Evolutionary conservation across 2,329 filamentous ascomycete genomes (phyloP), one percentile per base, ranked within the genome.

Genomic region (Myriosclerotinia duriaeana): DNA sequence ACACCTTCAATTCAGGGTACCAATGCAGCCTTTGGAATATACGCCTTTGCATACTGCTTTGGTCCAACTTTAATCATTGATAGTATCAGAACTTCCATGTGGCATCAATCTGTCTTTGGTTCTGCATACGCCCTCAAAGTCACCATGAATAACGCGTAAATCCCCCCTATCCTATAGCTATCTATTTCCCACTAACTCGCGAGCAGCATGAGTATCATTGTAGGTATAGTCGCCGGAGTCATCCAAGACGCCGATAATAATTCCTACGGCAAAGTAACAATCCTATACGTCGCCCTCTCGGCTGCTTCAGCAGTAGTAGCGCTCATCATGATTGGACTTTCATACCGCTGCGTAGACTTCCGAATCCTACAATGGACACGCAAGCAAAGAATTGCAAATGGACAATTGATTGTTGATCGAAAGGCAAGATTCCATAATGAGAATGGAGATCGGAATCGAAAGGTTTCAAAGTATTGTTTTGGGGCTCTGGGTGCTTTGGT

Each of bases 11-110:
- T 79, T 0, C 70, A 78, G 0, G 85, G 86, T 0, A 87, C 85
- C 0, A 85, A 84, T 0, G 85, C 85, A 0, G 80, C 82, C 0
- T 88, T 88, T 46, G 86, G 83, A 1, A 80, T 88, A 26, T 88
- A 83, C 53, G 86, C 85, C 0, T 76, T 88, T 15, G 83, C 85
- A 0, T 78, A 77, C 5, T 82, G 80, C 0, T 78, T 88, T 1
- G 85, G 85, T 0, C 84, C 85, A 0, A 86, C 85, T 0, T 78
- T 82, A 4, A 85, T 88, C 67, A 86, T 88, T 63, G 86, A 88
- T 71, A 79, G 82, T 30, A 85, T 87, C 36, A 83, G 86, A 20
- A 87, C 85, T 0, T 80, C 81, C 0, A 82, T 88, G 74, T 87
- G 84, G 83, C 79, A 86, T 36, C 83, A 85, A 66, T 83, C 83